These are phyloP conservation scores for Vickermania ingenoplastis DNA, from an alignment of 208 protist genomes.

Conservation along the genomic window DNA sequence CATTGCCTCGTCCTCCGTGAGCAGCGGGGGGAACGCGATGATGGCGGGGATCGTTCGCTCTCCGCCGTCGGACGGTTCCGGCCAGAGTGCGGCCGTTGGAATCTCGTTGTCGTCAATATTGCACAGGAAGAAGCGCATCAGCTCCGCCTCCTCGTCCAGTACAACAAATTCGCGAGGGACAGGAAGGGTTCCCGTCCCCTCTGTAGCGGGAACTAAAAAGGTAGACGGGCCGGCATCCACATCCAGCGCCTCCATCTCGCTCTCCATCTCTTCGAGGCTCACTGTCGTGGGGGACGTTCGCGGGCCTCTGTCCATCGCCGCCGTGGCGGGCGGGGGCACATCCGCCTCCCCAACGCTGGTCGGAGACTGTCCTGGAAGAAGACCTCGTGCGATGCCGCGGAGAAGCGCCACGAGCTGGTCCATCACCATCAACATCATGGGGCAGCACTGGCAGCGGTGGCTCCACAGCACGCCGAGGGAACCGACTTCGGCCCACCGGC, in stretches of 20 bases:
- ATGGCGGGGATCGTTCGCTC: conserved; percentile 32
- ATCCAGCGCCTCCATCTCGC: background rate
- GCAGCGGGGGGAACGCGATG: conserved; percentile 17
- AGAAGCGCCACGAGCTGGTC: conserved; percentile 31
- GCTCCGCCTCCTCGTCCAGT: background rate
- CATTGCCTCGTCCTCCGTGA: background rate
- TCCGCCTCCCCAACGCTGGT: background rate
- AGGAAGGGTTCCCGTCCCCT: background rate
- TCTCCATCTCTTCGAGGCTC: too few species aligned
- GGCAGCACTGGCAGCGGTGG: conserved; percentile 50
- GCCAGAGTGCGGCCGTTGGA: conserved; percentile 27
- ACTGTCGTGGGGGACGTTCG: too few species aligned
- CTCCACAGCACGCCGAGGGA: conserved; percentile 47
- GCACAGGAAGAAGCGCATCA: conserved; percentile 32
- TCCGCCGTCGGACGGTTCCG: conserved; percentile 7
- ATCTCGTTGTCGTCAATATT: conserved; percentile 71
- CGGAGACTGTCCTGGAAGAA: background rate
- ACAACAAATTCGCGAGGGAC: background rate
- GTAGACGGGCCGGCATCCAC: background rate
- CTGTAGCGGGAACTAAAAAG: too few species aligned
- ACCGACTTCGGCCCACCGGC: conserved; percentile 9
- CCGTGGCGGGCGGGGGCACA: background rate
- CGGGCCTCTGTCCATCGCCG: too few species aligned
- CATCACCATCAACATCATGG: conserved; percentile 32
- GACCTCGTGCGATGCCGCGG: conserved; percentile 10